Evolutionary conservation across 179 eudicot genomes (phyloP).

Genomic region (Amaranthus tricolor): DNA sequence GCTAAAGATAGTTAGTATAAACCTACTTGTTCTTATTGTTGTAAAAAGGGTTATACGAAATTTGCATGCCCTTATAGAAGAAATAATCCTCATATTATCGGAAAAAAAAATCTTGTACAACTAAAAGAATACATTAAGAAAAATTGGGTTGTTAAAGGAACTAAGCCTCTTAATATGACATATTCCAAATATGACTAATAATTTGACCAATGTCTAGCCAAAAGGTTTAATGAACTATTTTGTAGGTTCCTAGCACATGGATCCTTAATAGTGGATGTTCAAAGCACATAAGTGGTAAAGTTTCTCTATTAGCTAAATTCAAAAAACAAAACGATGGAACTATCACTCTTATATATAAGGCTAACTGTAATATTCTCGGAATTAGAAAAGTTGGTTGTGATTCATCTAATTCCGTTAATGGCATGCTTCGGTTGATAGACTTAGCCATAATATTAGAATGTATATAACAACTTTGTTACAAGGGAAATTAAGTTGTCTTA

Average conservation of each 20-base stretch:
- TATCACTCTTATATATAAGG: neutral
- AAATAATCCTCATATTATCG: neutral
- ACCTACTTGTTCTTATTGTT: neutral
- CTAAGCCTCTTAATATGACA: neutral
- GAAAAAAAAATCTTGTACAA: neutral
- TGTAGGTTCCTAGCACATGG: neutral
- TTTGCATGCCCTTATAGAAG: neutral
- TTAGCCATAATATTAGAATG: neutral
- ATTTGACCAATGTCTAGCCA: neutral
- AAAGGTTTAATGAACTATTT: neutral
- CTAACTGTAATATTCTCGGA: too few species aligned
- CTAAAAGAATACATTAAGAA: too few species aligned
- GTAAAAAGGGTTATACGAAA: neutral
- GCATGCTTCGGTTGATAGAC: neutral
- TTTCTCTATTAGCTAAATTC: neutral
- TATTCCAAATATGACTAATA: neutral
- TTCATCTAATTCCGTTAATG: neutral
- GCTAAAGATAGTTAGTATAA: neutral
- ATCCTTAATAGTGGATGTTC: neutral
- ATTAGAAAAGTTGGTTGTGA: neutral
- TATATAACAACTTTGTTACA: neutral
- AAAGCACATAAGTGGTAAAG: neutral
- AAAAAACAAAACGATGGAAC: neutral
- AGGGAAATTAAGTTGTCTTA: neutral
- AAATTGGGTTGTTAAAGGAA: too few species aligned